phyloP scores from a whole-genome alignment of 2,329 filamentous ascomycete genomes.

The Aspergillus sp. region DNA sequence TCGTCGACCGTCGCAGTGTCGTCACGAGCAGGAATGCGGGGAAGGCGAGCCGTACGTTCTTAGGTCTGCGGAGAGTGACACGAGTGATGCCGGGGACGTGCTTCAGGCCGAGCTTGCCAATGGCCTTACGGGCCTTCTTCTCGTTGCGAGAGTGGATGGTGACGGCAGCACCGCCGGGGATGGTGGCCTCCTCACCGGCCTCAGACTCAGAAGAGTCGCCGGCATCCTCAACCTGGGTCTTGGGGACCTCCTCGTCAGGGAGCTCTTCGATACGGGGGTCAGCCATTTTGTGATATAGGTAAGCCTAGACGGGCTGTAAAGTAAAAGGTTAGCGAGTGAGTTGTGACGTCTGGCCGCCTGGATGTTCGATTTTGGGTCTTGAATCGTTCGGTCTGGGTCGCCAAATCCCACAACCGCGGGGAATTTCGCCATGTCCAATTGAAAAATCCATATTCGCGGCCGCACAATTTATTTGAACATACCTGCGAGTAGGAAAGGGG shows the following conservation, averaged over 20 bases:
- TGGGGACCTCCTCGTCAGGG: slow-evolving; percentile 80
- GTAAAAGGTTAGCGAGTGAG: slow-evolving; percentile 21
- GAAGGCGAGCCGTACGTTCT: slow-evolving; percentile 73
- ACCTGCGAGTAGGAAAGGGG: slow-evolving; percentile 36
- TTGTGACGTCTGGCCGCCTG: slow-evolving; percentile 11
- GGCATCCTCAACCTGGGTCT: slow-evolving; percentile 75
- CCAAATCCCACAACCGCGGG: slow-evolving; percentile 18
- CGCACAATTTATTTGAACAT: slow-evolving; percentile 27
- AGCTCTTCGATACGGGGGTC: slow-evolving; percentile 98
- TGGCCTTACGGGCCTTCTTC: slow-evolving; percentile 99
- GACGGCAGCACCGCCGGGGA: slow-evolving; percentile 82
- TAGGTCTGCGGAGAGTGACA: slow-evolving; percentile 95
- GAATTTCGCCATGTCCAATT: slow-evolving; percentile 25
- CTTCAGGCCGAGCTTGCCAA: slow-evolving; percentile 96
- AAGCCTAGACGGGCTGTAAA: slow-evolving; percentile 22
- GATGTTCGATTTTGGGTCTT: slow-evolving; percentile 18
- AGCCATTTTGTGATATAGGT: slow-evolving; percentile 67
- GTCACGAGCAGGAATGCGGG: slow-evolving; percentile 14
- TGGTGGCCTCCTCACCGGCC: slow-evolving; percentile 58
- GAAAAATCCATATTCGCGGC: slow-evolving; percentile 19
- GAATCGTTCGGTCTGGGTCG: slow-evolving; percentile 22
- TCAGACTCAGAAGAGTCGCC: slow-evolving; percentile 52
- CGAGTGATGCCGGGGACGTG: slow-evolving; percentile 96
- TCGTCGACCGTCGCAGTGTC: slow-evolving; percentile 2
- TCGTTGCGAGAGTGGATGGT: slow-evolving; percentile 98